Percentiles rank a stretch among this genome's conserved stretches.
Conservation (phyloP, 805 yeast genomes). For the Kodamaea sagamina region DNA sequence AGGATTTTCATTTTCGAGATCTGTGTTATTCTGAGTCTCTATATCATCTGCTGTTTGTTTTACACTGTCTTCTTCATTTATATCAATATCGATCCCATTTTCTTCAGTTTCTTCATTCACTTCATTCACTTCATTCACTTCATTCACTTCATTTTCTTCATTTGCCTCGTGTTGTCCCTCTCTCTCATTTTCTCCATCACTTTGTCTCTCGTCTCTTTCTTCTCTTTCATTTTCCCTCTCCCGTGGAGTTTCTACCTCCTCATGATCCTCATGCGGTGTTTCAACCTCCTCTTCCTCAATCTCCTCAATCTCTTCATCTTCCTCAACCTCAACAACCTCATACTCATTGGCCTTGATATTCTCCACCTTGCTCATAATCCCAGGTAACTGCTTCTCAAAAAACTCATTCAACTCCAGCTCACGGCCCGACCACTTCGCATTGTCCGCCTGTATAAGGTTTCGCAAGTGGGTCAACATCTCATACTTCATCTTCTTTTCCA, state of each 20-base stretch:
- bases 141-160: no score
- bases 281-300: conserved; percentile 19
- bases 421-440: conserved; percentile 38
- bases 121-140: no score
- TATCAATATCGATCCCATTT: neutral
- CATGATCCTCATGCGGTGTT: conserved; percentile 19
- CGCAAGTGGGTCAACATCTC: conserved; percentile 37
- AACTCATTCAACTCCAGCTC: conserved; percentile 34
- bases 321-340: conserved; percentile 24
- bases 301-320: conserved; percentile 25
- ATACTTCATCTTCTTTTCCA: conserved; percentile 35
- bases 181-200: neutral
- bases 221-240: conserved; percentile 3
- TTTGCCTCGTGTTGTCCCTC: no score
- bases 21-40: neutral
- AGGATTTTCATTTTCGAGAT: neutral
- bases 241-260: conserved; percentile 13
- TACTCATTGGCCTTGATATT: conserved; percentile 30
- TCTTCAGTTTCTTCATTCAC: no score
- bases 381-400: conserved; percentile 26
- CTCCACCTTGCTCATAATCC: conserved; percentile 31
- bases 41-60: neutral
- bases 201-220: conserved; percentile 1
- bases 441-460: conserved; percentile 31
- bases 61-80: neutral